Conservation (phyloP, 352 stramenopile genomes). For the Phytophthora palmivora region DNA sequence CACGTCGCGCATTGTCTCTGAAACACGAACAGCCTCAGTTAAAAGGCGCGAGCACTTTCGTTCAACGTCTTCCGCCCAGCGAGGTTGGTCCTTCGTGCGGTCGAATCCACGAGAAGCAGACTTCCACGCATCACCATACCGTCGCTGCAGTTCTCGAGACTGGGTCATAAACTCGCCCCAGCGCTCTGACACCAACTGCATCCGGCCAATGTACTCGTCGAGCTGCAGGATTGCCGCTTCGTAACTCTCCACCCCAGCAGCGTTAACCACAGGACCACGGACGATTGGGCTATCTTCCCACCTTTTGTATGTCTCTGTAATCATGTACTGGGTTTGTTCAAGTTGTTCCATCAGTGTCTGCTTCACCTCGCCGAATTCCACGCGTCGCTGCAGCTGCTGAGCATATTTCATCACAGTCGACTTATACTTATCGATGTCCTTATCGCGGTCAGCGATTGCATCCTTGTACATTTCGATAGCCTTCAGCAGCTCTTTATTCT, state of each 20-base stretch:
- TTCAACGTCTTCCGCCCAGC: constrained; percentile 67
- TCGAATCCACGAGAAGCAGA: constrained; percentile 38
- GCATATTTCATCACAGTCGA: constrained; percentile 49
- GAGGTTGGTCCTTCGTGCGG: constrained; percentile 38
- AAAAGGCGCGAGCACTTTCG: constrained; percentile 61
- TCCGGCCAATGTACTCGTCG: constrained; percentile 61
- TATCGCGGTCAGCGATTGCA: constrained; percentile 60
- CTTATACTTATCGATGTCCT: constrained; percentile 77
- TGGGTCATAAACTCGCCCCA: constrained; percentile 67
- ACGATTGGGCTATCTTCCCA: constrained; percentile 67
- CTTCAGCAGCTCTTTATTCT: constrained; percentile 74
- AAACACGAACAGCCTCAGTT: constrained; percentile 62
- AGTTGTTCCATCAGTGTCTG: constrained; percentile 77
- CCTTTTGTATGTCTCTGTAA: constrained; percentile 77
- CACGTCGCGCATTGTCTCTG: constrained; percentile 57
- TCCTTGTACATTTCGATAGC: constrained; percentile 75
- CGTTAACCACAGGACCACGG: constrained; percentile 15
- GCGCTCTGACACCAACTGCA: constrained; percentile 62
- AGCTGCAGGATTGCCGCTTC: constrained; percentile 49
- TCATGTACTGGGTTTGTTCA: constrained; percentile 82
- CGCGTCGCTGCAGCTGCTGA: constrained; percentile 59
- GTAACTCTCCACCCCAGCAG: constrained; percentile 22
- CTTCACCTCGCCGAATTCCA: constrained; percentile 73
- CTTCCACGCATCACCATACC: constrained; percentile 56
- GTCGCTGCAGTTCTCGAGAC: constrained; percentile 57